Conservation (phyloP, 306 rosid genomes). For the Malus fusca region DNA sequence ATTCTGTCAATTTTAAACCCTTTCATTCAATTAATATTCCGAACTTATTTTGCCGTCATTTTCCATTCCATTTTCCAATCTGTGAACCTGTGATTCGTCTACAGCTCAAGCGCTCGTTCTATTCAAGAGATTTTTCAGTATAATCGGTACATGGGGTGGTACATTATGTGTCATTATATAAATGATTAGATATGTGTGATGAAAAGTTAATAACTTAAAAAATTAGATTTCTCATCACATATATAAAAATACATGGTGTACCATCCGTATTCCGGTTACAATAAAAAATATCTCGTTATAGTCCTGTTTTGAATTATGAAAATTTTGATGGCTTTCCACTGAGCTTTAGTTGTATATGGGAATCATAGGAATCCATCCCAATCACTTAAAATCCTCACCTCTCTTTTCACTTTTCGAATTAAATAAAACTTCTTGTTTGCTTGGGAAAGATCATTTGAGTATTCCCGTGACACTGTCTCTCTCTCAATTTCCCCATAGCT, state of each 20-base stretch:
- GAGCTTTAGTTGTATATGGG: background rate
- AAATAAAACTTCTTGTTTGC: background rate
- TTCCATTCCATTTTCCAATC: background rate
- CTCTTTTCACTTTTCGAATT: background rate
- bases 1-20: background rate
- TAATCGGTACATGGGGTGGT: accelerated
- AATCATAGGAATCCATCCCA: conserved; percentile 12
- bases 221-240: too few species aligned
- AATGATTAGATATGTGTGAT: too few species aligned
- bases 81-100: background rate
- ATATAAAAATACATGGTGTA: too few species aligned
- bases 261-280: too few species aligned
- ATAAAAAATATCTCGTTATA: background rate
- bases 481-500: conserved; percentile 7
- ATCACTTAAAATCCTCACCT: background rate
- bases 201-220: too few species aligned
- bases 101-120: background rate
- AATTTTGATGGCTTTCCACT: background rate
- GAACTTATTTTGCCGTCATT: background rate
- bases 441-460: conserved; percentile 4
- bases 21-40: background rate
- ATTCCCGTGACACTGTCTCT: conserved; percentile 27
- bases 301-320: background rate
- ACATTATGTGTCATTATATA: too few species aligned
- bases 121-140: too few species aligned